Percentiles rank a stretch among this genome's conserved stretches.
Conservation (phyloP, 140 eudicot genomes). For the Stevia rebaudiana region DNA sequence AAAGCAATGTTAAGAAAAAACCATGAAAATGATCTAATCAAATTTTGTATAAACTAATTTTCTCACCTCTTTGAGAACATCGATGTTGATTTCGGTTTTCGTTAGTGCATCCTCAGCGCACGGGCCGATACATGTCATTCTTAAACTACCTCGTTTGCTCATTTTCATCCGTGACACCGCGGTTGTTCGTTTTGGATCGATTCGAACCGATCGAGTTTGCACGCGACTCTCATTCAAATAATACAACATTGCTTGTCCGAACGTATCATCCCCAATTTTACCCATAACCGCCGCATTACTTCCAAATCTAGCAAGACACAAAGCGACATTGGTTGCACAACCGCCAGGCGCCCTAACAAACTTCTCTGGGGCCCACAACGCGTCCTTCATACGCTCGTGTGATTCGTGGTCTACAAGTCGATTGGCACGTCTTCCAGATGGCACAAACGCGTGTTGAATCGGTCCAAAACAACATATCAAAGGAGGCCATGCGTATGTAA, state of each 20-base stretch:
- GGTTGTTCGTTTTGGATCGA: conserved; percentile 54
- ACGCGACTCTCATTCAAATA: conserved; percentile 52
- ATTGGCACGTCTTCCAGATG: conserved; percentile 76
- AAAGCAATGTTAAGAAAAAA: conserved; percentile 5
- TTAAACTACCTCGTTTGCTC: conserved; percentile 60
- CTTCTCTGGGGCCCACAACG: conserved; percentile 77
- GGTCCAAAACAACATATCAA: conserved; percentile 96
- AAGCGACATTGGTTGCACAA: conserved; percentile 70
- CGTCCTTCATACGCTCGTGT: conserved; percentile 65
- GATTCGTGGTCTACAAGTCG: conserved; percentile 75
- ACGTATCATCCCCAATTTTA: conserved; percentile 83
- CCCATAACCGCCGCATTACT: conserved; percentile 96
- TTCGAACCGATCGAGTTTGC: conserved; percentile 65
- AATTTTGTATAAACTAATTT: too few species aligned
- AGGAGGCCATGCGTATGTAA: conserved; percentile 84
- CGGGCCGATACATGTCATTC: conserved; percentile 48
- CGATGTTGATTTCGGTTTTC: conserved; percentile 73
- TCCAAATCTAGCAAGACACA: conserved; percentile 79
- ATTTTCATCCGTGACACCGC: conserved; percentile 76
- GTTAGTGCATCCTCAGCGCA: conserved; percentile 87
- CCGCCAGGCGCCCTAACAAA: conserved; percentile 91
- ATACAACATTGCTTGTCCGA: conserved; percentile 66
- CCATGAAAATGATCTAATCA: background rate
- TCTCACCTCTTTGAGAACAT: conserved; percentile 82
- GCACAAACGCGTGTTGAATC: conserved; percentile 68